These are phyloP conservation scores for Erysimum cheiri DNA, from an alignment of 441 rosid species.

Conservation along the genomic window DNA sequence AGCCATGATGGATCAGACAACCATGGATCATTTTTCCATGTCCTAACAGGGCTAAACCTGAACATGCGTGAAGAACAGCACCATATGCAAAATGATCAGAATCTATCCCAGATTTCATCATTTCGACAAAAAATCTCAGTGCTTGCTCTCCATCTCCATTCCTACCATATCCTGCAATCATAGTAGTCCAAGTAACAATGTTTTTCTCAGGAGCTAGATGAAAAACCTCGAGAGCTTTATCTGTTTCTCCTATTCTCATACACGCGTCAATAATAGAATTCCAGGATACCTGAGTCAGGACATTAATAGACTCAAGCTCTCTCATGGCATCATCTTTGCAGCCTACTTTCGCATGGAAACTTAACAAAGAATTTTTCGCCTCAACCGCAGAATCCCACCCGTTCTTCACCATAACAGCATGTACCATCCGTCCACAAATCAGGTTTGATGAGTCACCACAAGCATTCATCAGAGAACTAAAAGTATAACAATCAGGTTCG, in stretches of 20 bases:
- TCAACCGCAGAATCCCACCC: constrained; percentile 79
- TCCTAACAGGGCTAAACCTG: constrained; percentile 60
- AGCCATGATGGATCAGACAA: constrained; percentile 60
- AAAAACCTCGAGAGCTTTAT: constrained; percentile 59
- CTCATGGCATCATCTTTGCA: constrained; percentile 52
- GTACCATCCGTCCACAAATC: constrained; percentile 55
- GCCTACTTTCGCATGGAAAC: constrained; percentile 71
- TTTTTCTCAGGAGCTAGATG: constrained; percentile 57
- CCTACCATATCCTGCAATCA: constrained; percentile 69
- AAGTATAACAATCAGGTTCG: constrained; percentile 75
- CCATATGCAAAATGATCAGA: constrained; percentile 66
- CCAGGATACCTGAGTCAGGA: constrained; percentile 63
- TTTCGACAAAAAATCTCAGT: constrained; percentile 53
- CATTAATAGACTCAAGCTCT: constrained; percentile 55
- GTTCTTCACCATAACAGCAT: constrained; percentile 58
- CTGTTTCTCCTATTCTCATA: constrained; percentile 65
- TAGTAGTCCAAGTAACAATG: constrained; percentile 73
- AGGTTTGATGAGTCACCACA: constrained; percentile 53
- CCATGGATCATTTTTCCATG: constrained; percentile 78
- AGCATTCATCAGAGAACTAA: constrained; percentile 67
- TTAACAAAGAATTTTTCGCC: constrained; percentile 64
- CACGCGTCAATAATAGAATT: constrained; percentile 71
- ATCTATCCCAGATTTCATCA: constrained; percentile 48
- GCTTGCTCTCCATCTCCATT: constrained; percentile 74
- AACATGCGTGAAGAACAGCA: constrained; percentile 74